phyloP scores from a whole-genome alignment of 2,329 filamentous ascomycete genomes.

The Teratosphaeria viscida region DNA sequence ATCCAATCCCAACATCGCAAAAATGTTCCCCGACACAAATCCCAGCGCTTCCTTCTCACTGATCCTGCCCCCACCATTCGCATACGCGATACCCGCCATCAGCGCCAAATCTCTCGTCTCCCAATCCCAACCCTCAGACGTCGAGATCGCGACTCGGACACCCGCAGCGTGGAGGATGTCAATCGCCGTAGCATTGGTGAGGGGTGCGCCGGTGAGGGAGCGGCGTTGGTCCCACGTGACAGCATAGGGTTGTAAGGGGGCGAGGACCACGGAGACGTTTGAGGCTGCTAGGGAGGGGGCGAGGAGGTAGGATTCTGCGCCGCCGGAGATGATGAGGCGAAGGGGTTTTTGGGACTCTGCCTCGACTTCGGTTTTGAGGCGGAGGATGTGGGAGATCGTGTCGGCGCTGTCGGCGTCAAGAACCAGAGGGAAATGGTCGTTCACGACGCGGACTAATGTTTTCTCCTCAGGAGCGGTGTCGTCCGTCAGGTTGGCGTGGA shows the following conservation, averaged over 20 bases:
- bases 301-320: slow-evolving; percentile 52
- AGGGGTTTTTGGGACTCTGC: slow-evolving; percentile 27
- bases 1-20: slow-evolving; percentile 44
- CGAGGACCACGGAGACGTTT: slow-evolving; percentile 49
- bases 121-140: slow-evolving; percentile 57
- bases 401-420: slow-evolving; percentile 54
- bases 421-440: slow-evolving; percentile 45
- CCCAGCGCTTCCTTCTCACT: slow-evolving; percentile 46
- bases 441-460: slow-evolving; percentile 35
- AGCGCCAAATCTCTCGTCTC: slow-evolving; percentile 49
- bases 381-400: slow-evolving; percentile 49
- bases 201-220: slow-evolving; percentile 52
- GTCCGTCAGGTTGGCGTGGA: slow-evolving; percentile 32
- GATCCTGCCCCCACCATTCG: slow-evolving; percentile 47
- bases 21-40: slow-evolving; percentile 48
- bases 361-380: slow-evolving; percentile 49
- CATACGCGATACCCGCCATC: slow-evolving; percentile 49
- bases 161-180: slow-evolving; percentile 50
- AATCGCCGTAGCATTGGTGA: slow-evolving; percentile 54
- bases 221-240: slow-evolving; percentile 51
- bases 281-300: slow-evolving; percentile 49
- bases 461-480: slow-evolving; percentile 38
- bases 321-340: slow-evolving; percentile 50
- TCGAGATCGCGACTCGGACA: slow-evolving; percentile 47
- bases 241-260: slow-evolving; percentile 48